Evolutionary conservation across 768 basidiomycete genomes (phyloP), one percentile per base, ranked within the genome.

Genomic region (Zangia roseola): DNA sequence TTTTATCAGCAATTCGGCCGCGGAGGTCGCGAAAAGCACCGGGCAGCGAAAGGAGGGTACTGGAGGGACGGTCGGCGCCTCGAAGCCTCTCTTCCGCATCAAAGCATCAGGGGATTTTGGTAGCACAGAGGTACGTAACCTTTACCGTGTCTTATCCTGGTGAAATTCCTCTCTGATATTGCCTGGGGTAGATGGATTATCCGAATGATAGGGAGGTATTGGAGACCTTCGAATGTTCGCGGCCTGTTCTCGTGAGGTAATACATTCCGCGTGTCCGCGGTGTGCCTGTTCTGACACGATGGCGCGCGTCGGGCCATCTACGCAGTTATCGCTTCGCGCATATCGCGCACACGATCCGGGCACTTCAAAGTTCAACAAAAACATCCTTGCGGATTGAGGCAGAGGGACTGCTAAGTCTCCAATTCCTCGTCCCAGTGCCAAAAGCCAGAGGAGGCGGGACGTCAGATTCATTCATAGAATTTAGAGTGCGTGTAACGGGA

Each of bases 151-250:
- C 17, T 41, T 30, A 16, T 28, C 13, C 39, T 26, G 20, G 19
- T 40, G 13, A 23, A 43, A 10, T 21, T 23, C 6, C 14, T 21
- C 21, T 40, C 33, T 49, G 44, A 55, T 17, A 20, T 17, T 21
- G 47, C 28, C 20, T 5, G 21, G n/a, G 33, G 14, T 25, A 94
- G 92, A 91, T 97, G 84, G 94, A 99, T 69, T 98, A 94, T 54
- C 93, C 93, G 4, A 93, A 91, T 58, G 93, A 95, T 60, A 78
- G 80, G 40, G 93, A 97, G 42, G 89, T 98, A 0, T 76, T 97
- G 25, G 93, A 97, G 67, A 81, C 84, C 0, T 93, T 97, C 58
- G 90, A 95, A 52, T 97, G 94, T 64, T 72, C 67, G 10, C 72
- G 75, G 30, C 69, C 72, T 7, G 77, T 93, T 26, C 75, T 73